These are phyloP conservation scores for Stevia rebaudiana DNA, from an alignment of 140 eudicot genomes.

Conservation along the genomic window DNA sequence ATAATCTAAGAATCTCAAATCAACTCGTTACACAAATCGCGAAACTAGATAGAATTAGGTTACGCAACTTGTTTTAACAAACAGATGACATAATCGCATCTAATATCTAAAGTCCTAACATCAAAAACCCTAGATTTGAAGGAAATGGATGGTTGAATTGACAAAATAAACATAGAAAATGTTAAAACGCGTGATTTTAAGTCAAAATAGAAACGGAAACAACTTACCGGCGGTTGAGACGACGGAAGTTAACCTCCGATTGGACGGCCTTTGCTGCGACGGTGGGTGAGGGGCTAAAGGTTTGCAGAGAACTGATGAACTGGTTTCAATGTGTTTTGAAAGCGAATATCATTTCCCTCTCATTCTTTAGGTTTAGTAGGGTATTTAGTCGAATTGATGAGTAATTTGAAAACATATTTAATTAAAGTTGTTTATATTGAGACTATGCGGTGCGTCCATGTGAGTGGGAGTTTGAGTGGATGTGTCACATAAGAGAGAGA, in stretches of 20 bases:
- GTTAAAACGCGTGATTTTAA: neutral
- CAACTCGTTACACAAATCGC: neutral
- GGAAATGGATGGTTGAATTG: neutral
- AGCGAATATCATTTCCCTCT: conserved; percentile 12
- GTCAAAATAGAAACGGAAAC: neutral
- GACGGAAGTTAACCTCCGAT: neutral
- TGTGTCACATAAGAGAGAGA: too few relatives aligned
- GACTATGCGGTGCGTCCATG: too few relatives aligned
- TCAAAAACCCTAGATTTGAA: conserved; percentile 15
- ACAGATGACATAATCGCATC: neutral
- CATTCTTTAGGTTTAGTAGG: neutral
- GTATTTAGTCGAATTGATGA: neutral
- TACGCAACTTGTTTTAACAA: neutral
- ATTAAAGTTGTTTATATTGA: too few relatives aligned
- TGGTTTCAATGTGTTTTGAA: conserved; percentile 22
- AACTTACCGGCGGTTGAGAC: conserved; percentile 15
- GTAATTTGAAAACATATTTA: neutral
- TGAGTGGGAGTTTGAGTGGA: too few relatives aligned
- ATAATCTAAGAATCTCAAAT: neutral
- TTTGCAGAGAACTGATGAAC: neutral
- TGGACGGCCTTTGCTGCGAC: neutral
- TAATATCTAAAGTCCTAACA: neutral
- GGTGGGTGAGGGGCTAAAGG: conserved; percentile 1
- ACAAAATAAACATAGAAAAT: neutral
- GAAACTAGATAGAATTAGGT: neutral